phyloP scores from a whole-genome alignment of 2,329 filamentous ascomycete genomes.

The Mycogone perniciosa region DNA sequence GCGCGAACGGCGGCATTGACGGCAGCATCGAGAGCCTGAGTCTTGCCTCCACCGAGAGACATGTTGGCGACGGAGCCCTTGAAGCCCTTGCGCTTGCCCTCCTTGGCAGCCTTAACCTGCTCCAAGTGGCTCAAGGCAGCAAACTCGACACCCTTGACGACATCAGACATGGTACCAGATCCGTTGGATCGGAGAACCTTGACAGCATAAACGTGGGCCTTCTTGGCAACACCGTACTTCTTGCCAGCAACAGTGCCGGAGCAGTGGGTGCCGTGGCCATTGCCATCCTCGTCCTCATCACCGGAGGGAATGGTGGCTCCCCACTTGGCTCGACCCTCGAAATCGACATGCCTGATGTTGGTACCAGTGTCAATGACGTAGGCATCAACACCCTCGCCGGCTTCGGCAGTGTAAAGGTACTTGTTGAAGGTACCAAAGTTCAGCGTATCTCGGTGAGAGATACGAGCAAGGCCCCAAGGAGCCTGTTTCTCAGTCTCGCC shows the following conservation, averaged over 20 bases:
- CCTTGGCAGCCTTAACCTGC: slow-evolving; percentile 72
- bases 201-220: slow-evolving; percentile 92
- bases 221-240: slow-evolving; percentile 99
- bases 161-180: slow-evolving; percentile 96
- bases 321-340: slow-evolving; percentile 92
- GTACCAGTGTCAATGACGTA: slow-evolving; percentile 98
- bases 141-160: slow-evolving; percentile 96
- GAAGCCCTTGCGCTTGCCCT: slow-evolving; percentile 89
- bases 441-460: slow-evolving; percentile 85
- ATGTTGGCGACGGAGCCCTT: slow-evolving; percentile 99
- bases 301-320: slow-evolving; percentile 88
- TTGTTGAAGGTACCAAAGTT: slow-evolving; percentile 96
- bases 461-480: slow-evolving; percentile 97
- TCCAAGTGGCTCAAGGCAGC: slow-evolving; percentile 75
- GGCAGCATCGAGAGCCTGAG: slow-evolving; percentile 78
- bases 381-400: slow-evolving; percentile 95
- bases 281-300: slow-evolving; percentile 87
- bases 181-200: slow-evolving; percentile 98
- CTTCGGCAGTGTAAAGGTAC: slow-evolving; percentile 85
- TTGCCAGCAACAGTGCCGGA: slow-evolving; percentile 95
- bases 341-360: slow-evolving; percentile 91
- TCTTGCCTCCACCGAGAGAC: slow-evolving; percentile 98
- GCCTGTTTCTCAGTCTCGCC: slow-evolving; percentile 77
- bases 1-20: slow-evolving; percentile 90
- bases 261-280: slow-evolving; percentile 98